A percentile compares a stretch with the other conserved stretches of the same genome.
phyloP scores from a whole-genome alignment of 192 early-diverging fungal species.

The Obelidium mucronatum region DNA sequence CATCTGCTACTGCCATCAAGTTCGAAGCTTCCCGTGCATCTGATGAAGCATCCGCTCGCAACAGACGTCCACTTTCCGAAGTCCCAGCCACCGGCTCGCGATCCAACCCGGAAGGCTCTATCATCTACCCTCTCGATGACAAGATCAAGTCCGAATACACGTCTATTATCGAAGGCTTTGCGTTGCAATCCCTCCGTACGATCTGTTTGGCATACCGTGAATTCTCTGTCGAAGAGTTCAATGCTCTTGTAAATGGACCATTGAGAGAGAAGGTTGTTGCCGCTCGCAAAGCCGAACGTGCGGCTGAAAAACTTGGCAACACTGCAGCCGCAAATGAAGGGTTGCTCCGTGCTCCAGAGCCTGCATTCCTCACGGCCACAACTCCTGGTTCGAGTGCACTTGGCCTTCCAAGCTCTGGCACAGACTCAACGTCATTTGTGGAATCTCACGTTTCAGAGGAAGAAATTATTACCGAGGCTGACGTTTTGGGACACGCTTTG shows the following conservation, averaged over 20 bases:
- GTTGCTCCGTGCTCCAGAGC: neutral
- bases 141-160: slow-evolving; percentile 25
- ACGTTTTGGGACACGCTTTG: slow-evolving; percentile 21
- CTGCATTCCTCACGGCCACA: neutral
- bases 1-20: slow-evolving; percentile 63
- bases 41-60: slow-evolving; percentile 26
- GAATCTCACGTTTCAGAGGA: slow-evolving; percentile 5
- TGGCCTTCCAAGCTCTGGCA: neutral
- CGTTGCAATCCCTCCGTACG: slow-evolving; percentile 84
- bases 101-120: slow-evolving; percentile 19
- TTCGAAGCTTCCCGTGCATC: slow-evolving; percentile 27
- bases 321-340: neutral
- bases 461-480: neutral
- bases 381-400: neutral
- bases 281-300: slow-evolving; percentile 22
- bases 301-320: neutral
- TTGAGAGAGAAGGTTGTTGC: slow-evolving; percentile 24
- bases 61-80: neutral
- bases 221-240: slow-evolving; percentile 34
- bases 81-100: slow-evolving; percentile 20
- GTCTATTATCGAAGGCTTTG: slow-evolving; percentile 72
- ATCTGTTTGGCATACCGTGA: slow-evolving; percentile 78
- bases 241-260: slow-evolving; percentile 29
- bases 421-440: slow-evolving; percentile 14
- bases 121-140: slow-evolving; percentile 23